Evolutionary conservation across 2,329 filamentous ascomycete genomes (phyloP).

Genomic region (Cordyceps cicadae): DNA sequence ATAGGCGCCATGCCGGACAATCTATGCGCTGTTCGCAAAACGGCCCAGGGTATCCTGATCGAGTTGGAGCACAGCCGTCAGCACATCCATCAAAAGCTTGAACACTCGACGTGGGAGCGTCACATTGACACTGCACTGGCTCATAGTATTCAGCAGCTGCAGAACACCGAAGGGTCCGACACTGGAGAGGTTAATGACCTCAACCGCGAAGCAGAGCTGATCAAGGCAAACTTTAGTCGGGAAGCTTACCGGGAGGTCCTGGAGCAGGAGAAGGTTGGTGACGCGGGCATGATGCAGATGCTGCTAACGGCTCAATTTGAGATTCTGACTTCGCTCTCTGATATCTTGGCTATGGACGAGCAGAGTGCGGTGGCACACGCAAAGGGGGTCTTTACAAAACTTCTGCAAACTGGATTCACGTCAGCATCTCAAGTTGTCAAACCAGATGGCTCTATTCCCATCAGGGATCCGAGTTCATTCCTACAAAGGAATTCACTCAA

Average conservation of each 20-base stretch:
- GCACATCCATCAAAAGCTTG: slow-evolving; percentile 77
- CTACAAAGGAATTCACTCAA: slow-evolving; percentile 66
- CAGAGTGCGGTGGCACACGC: slow-evolving; percentile 75
- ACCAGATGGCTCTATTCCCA: slow-evolving; percentile 62
- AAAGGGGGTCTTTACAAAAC: slow-evolving; percentile 64
- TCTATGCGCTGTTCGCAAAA: slow-evolving; percentile 71
- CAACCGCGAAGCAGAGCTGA: slow-evolving; percentile 72
- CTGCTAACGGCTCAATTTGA: slow-evolving; percentile 88
- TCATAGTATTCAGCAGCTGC: slow-evolving; percentile 72
- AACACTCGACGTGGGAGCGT: slow-evolving; percentile 78
- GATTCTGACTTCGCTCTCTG: slow-evolving; percentile 72
- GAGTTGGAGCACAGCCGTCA: slow-evolving; percentile 87
- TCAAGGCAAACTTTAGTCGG: slow-evolving; percentile 74
- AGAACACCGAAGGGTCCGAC: slow-evolving; percentile 44
- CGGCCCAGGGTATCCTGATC: slow-evolving; percentile 76
- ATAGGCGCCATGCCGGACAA: slow-evolving; percentile 61
- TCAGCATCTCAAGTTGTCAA: slow-evolving; percentile 80
- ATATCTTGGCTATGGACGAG: slow-evolving; percentile 74
- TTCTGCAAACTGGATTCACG: slow-evolving; percentile 68
- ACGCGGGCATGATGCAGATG: slow-evolving; percentile 70
- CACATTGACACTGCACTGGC: slow-evolving; percentile 80
- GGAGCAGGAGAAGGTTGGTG: slow-evolving; percentile 75
- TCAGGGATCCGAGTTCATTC: slow-evolving; percentile 61
- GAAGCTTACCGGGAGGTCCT: slow-evolving; percentile 70
- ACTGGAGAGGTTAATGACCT: slow-evolving; percentile 59